Evolutionary conservation across 768 basidiomycete genomes (phyloP), one percentile per base, ranked within the genome.

Genomic region (Cystobasidium ongulense): DNA sequence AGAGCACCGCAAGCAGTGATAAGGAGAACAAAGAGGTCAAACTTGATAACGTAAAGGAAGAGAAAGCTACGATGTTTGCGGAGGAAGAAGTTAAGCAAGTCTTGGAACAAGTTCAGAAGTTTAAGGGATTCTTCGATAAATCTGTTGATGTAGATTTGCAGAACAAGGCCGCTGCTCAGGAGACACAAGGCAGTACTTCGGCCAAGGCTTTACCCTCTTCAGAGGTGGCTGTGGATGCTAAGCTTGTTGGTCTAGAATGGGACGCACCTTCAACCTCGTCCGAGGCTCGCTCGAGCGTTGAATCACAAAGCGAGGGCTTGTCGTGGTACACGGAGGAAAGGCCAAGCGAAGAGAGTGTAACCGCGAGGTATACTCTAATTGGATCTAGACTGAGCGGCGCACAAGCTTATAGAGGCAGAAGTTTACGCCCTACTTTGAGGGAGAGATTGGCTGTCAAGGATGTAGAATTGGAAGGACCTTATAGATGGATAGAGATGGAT

Each of bases 41-140:
- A 5, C 15, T 18, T 25, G 64, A 66, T 52, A 17, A 7, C 17
- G 17, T 17, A 36, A 63, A 11, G 31, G 64, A 10, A 4, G 25
- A 53, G 31, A 23, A 5, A 33, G 46, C 15, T 50, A n/a, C 46
- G 15, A 17, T 50, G 27, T 29, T 31, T 10, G 38, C 18, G n/a
- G n/a, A 67, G 23, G 68, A 71, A 54, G 39, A 54, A 36, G 54
- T 71, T 5, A 33, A 59, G n/a, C 23, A 31, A 8, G 54, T 71
- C 31, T 10, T 71, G 5, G 43, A 59, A 21, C 13, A 71, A 35
- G 68, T 43, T 25, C 7, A 53, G 29, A 71, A 71, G 35, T 71
- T 71, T 36, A 27, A 54, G n/a, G 68, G 35, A 5, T 71, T 71
- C 68, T 71, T 71, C 31, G 68, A 71, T 29, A 71, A 71, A 38